Evolutionary conservation across 352 stramenopile genomes (phyloP).

Genomic region (Phytophthora uliginosa): DNA sequence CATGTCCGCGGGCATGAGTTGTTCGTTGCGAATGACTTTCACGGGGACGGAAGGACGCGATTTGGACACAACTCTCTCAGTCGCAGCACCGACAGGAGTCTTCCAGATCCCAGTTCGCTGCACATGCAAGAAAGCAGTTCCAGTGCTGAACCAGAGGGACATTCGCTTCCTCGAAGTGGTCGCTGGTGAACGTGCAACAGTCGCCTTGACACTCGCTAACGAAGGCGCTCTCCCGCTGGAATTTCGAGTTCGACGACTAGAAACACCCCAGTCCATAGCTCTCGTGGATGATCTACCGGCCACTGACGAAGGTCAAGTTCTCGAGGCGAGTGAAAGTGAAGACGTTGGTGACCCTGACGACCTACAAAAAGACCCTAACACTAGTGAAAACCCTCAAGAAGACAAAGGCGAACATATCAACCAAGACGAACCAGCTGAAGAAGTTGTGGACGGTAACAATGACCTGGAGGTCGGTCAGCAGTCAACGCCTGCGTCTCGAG

Average conservation of each 20-base stretch:
- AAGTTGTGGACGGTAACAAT: neutral
- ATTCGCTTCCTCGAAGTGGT: slow-evolving; percentile 82
- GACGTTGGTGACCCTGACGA: neutral
- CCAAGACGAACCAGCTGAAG: neutral
- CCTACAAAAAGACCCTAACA: neutral
- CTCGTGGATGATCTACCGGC: neutral
- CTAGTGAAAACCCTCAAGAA: slow-evolving; percentile 20
- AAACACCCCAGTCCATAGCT: neutral
- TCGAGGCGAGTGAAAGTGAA: neutral
- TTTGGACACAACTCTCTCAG: slow-evolving; percentile 67
- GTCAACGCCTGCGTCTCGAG: neutral
- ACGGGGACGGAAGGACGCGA: slow-evolving; percentile 68
- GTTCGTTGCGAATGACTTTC: slow-evolving; percentile 79
- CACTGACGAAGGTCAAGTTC: neutral
- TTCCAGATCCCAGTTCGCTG: slow-evolving; percentile 86
- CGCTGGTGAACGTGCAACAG: slow-evolving; percentile 75
- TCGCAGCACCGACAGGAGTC: slow-evolving; percentile 82
- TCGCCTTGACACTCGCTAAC: slow-evolving; percentile 75
- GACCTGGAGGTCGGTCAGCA: neutral
- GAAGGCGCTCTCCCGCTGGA: slow-evolving; percentile 71
- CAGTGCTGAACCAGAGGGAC: slow-evolving; percentile 48
- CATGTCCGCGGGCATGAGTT: slow-evolving; percentile 92
- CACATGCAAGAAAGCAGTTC: slow-evolving; percentile 85
- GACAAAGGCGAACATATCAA: neutral
- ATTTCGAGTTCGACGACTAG: slow-evolving; percentile 43